Conservation (phyloP, 164 flowering plant species). For the Cinnamomum micranthum region DNA sequence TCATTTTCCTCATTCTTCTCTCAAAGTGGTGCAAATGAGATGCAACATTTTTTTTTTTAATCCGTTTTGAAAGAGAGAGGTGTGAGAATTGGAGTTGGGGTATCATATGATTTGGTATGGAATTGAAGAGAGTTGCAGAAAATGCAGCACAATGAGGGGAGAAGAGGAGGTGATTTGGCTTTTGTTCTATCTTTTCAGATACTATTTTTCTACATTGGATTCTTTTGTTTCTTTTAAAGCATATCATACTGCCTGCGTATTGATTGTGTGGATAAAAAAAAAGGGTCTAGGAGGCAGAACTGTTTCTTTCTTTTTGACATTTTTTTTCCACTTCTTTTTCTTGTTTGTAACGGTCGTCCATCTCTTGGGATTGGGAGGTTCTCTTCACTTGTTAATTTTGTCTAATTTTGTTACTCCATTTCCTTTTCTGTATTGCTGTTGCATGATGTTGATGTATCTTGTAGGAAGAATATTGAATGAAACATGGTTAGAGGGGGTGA, state of each 20-base stretch:
- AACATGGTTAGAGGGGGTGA: not conserved
- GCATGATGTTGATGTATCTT: not conserved
- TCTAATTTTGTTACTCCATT: too few relatives aligned
- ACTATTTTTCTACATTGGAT: constrained; percentile 1
- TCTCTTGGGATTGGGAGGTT: not conserved
- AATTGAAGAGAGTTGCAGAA: not conserved
- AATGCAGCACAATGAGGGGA: not conserved
- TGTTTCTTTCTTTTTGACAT: not conserved
- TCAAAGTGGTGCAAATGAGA: constrained; percentile 67
- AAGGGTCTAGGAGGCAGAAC: not conserved
- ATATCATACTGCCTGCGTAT: too few relatives aligned
- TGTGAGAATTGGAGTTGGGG: constrained; percentile 12
- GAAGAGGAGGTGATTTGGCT: not conserved
- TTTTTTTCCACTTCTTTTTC: not conserved
- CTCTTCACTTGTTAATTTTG: not conserved
- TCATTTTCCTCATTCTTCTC: constrained; percentile 67
- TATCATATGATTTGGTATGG: not conserved
- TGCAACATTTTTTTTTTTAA: not conserved
- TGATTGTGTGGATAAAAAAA: too few relatives aligned
- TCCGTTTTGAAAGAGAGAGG: constrained; percentile 1
- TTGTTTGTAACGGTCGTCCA: not conserved
- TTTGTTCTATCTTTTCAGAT: not conserved
- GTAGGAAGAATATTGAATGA: not conserved
- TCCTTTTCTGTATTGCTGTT: too few relatives aligned
- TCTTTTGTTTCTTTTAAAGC: too few relatives aligned